Evolutionary conservation across 176 grass and related monocot species (phyloP).

Genomic region (Aegilops speltoides): DNA sequence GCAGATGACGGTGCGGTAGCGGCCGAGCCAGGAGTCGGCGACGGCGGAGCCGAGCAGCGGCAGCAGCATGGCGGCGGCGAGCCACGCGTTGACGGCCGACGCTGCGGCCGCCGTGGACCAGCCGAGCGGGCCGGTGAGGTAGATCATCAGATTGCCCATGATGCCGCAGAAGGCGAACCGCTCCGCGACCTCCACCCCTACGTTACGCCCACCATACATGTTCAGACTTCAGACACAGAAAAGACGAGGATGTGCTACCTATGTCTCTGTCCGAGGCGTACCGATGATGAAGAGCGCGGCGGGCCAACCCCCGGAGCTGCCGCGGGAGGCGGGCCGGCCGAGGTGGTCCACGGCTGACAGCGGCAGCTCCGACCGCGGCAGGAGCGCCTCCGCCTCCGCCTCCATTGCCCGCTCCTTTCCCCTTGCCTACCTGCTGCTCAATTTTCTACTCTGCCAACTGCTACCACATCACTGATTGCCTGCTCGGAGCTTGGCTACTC

Average conservation of each 20-base stretch:
- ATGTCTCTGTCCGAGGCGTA: background rate
- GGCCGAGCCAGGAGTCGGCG: slow-evolving; percentile 69
- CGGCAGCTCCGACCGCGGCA: background rate
- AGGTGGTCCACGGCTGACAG: slow-evolving; percentile 36
- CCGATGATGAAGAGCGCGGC: slow-evolving; percentile 59
- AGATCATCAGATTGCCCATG: slow-evolving; percentile 10
- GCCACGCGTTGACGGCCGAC: slow-evolving; percentile 47
- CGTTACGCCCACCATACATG: background rate
- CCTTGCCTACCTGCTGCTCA: background rate
- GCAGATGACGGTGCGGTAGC: slow-evolving; percentile 43
- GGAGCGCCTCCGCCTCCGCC: slow-evolving; percentile 19
- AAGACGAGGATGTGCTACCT: background rate
- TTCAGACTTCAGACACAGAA: background rate
- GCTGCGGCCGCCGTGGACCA: slow-evolving; percentile 27
- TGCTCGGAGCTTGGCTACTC: too few relatives aligned
- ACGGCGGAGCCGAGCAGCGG: slow-evolving; percentile 52
- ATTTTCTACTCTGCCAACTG: background rate
- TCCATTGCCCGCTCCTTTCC: slow-evolving; percentile 3
- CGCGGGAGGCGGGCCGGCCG: slow-evolving; percentile 25
- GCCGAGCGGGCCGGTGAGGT: background rate
- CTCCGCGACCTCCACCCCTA: slow-evolving; percentile 26
- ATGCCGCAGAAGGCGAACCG: slow-evolving; percentile 1
- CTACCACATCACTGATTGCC: too few relatives aligned
- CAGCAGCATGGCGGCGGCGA: slow-evolving; percentile 29
- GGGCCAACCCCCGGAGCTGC: slow-evolving; percentile 44